Conservation (phyloP, 2,329 filamentous ascomycete genomes). For the Incumbomyces lentus region DNA sequence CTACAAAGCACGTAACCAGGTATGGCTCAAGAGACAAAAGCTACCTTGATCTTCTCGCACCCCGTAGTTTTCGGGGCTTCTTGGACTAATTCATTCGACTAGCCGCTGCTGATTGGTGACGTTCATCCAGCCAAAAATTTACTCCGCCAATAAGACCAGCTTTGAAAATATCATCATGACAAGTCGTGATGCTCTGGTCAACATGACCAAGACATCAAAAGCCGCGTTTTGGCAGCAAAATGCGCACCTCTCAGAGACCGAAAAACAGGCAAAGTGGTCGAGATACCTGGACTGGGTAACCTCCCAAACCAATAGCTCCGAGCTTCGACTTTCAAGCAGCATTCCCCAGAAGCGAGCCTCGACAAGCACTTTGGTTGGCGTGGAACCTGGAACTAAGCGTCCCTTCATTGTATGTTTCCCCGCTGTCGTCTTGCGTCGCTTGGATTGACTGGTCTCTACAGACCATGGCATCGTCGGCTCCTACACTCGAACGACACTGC, state of each 20-base stretch:
- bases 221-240: constrained; percentile 15
- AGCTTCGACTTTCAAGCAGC: constrained; percentile 3
- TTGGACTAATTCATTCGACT: not conserved
- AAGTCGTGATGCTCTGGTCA: constrained; percentile 11
- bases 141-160: not conserved
- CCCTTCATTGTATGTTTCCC: constrained; percentile 19
- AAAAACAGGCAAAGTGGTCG: constrained; percentile 14
- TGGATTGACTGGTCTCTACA: constrained; percentile 19
- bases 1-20: not conserved
- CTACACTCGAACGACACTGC: constrained; percentile 18
- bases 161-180: constrained; percentile 4
- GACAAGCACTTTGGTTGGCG: constrained; percentile 22
- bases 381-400: constrained; percentile 33
- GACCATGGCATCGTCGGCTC: constrained; percentile 14
- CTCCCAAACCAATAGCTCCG: constrained; percentile 6
- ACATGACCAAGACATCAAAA: constrained; percentile 14
- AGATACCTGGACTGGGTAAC: constrained; percentile 12
- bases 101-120: constrained; percentile 3
- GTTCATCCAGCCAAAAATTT: not conserved
- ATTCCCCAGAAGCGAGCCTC: constrained; percentile 17
- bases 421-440: constrained; percentile 10
- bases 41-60: not conserved
- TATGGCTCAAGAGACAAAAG: not conserved
- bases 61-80: not conserved
- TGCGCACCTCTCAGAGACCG: constrained; percentile 13